These are phyloP conservation scores for Trametes maxima DNA, from an alignment of 768 basidiomycete species.

Conservation along the genomic window DNA sequence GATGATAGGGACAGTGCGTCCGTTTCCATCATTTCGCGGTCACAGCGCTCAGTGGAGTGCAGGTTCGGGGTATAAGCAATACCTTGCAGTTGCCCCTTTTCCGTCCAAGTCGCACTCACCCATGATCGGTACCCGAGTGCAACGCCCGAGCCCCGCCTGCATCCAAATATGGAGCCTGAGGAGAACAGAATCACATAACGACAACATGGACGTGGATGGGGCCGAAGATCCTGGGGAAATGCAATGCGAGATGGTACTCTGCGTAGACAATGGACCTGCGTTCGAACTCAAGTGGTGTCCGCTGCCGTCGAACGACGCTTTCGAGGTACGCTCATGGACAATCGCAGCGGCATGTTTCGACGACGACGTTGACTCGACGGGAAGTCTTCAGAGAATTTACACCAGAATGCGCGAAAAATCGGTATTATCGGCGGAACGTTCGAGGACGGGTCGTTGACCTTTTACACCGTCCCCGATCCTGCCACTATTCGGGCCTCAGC, in stretches of 20 bases:
- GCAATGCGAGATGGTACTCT: slow-evolving; percentile 83
- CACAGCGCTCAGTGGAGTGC: neutral
- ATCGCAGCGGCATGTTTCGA: neutral
- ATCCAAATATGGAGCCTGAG: slow-evolving; percentile 85
- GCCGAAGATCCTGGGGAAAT: slow-evolving; percentile 48
- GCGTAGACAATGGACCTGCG: slow-evolving; percentile 78
- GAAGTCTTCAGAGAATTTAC: neutral
- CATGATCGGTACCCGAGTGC: slow-evolving; percentile 60
- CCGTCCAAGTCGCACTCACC: slow-evolving; percentile 67
- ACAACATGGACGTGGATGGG: slow-evolving; percentile 17
- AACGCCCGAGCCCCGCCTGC: slow-evolving; percentile 60
- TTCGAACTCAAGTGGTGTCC: slow-evolving; percentile 93
- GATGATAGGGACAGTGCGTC: slow-evolving; percentile 56
- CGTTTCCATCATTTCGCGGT: neutral
- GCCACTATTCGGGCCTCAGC: slow-evolving; percentile 40
- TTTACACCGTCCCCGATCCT: slow-evolving; percentile 84
- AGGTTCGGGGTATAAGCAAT: slow-evolving; percentile 68
- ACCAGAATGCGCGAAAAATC: slow-evolving; percentile 51
- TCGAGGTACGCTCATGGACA: slow-evolving; percentile 29
- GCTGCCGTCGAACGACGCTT: slow-evolving; percentile 72
- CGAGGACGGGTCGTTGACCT: slow-evolving; percentile 80
- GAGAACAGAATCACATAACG: slow-evolving; percentile 20
- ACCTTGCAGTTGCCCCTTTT: slow-evolving; percentile 81
- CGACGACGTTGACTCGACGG: neutral
- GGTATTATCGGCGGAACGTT: slow-evolving; percentile 86